phyloP scores from a whole-genome alignment of 768 basidiomycete genomes.

The Rhizopogon vinicolor region DNA sequence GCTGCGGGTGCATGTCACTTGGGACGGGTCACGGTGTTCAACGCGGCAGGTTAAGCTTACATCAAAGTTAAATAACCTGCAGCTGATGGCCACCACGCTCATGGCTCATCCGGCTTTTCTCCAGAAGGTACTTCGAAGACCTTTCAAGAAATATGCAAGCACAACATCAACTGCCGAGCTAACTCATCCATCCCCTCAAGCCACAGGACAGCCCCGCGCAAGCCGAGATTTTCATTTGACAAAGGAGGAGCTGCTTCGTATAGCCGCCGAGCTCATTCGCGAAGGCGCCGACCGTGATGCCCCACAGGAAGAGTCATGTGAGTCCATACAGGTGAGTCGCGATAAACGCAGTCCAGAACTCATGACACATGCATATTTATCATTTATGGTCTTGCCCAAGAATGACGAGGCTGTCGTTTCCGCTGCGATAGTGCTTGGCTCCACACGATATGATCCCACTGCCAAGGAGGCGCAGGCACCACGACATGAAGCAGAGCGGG shows the following conservation, averaged over 20 bases:
- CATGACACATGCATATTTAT: neutral
- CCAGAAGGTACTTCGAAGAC: conserved; percentile 57
- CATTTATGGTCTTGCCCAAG: conserved; percentile 1
- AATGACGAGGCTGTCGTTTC: neutral
- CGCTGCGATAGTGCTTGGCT: neutral
- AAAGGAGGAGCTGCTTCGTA: conserved; percentile 45
- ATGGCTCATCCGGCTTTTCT: conserved; percentile 57
- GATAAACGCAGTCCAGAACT: neutral
- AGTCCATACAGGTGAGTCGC: conserved; percentile 15
- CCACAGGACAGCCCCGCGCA: conserved; percentile 13
- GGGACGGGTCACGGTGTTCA: neutral
- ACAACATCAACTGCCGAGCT: neutral
- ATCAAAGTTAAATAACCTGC: neutral
- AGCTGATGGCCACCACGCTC: neutral
- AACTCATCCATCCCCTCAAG: neutral
- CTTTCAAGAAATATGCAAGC: conserved; percentile 56
- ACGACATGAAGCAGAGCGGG: neutral
- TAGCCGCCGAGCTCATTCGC: conserved; percentile 24
- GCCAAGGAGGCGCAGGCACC: neutral
- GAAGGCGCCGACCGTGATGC: neutral
- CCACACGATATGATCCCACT: neutral
- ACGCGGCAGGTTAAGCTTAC: neutral
- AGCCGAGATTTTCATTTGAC: conserved; percentile 44
- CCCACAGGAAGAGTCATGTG: conserved; percentile 8
- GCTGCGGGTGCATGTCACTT: neutral